phyloP scores from a whole-genome alignment of 2,329 filamentous ascomycete genomes.

The Decorospora gaudefroyi region DNA sequence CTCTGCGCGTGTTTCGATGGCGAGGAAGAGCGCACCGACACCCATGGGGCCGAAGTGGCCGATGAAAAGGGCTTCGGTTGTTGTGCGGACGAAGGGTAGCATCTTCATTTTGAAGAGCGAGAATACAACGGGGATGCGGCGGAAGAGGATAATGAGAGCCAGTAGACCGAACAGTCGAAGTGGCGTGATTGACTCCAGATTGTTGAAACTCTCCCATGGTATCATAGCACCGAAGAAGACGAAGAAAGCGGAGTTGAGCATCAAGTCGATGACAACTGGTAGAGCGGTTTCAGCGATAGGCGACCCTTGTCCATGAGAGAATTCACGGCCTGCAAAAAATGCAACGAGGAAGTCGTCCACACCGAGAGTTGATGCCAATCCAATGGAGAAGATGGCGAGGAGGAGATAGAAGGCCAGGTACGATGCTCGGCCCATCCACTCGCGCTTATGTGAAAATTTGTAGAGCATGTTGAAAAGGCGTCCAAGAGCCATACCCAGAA shows the following conservation, averaged over 20 bases:
- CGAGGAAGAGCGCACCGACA: conserved; percentile 60
- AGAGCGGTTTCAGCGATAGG: conserved; percentile 53
- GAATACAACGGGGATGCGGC: conserved; percentile 58
- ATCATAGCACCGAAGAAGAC: conserved; percentile 62
- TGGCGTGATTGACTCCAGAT: conserved; percentile 47
- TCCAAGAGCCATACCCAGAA: conserved; percentile 56
- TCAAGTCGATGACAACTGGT: conserved; percentile 58
- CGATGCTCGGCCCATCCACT: conserved; percentile 56
- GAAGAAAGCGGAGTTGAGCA: conserved; percentile 61
- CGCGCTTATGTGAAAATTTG: conserved; percentile 52
- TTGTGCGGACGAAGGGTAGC: conserved; percentile 56
- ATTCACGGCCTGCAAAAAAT: conserved; percentile 60
- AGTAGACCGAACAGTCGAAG: conserved; percentile 53
- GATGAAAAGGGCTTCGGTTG: conserved; percentile 59
- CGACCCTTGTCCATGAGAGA: conserved; percentile 60
- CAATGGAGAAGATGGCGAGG: conserved; percentile 57
- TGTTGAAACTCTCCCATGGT: conserved; percentile 55
- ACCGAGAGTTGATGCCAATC: conserved; percentile 57
- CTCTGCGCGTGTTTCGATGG: conserved; percentile 59
- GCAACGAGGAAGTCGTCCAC: conserved; percentile 62
- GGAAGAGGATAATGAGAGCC: conserved; percentile 56
- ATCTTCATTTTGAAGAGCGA: conserved; percentile 50
- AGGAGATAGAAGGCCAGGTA: conserved; percentile 62
- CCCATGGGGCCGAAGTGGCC: conserved; percentile 65
- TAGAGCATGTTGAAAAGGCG: conserved; percentile 54